Percentiles rank a stretch among this genome's conserved stretches.
Evolutionary conservation across 768 basidiomycete genomes (phyloP).

Genomic region (Podaxis pistillaris): DNA sequence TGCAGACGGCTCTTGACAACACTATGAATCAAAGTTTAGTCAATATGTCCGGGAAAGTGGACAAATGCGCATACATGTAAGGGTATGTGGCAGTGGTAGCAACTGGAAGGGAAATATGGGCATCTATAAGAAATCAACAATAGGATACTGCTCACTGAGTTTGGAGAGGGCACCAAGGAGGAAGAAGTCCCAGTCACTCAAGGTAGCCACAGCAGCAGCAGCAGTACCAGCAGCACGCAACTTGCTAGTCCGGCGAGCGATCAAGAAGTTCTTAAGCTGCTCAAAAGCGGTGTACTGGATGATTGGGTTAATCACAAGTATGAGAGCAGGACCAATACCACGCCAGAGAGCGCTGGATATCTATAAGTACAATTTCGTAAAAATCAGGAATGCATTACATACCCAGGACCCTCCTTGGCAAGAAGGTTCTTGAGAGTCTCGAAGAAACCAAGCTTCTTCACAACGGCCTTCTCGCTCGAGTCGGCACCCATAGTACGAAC

Average conservation of each 20-base stretch:
- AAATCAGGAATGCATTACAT: slow-evolving; percentile 9
- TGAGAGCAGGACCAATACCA: slow-evolving; percentile 90
- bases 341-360: slow-evolving; percentile 75
- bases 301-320: slow-evolving; percentile 93
- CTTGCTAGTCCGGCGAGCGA: slow-evolving; percentile 57
- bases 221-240: slow-evolving; percentile 44
- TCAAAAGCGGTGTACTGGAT: slow-evolving; percentile 95
- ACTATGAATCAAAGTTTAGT: slow-evolving; percentile 27
- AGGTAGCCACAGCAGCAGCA: slow-evolving; percentile 42
- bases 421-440: slow-evolving; percentile 71
- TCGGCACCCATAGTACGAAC: slow-evolving; percentile 52
- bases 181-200: slow-evolving; percentile 91
- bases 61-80: slow-evolving; percentile 38
- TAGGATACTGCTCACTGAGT: slow-evolving; percentile 50
- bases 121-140: not conserved
- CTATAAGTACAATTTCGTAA: slow-evolving; percentile 1
- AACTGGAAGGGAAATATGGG: slow-evolving; percentile 28
- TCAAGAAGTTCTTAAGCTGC: slow-evolving; percentile 84
- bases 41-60: not conserved
- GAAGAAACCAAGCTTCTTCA: slow-evolving; percentile 57
- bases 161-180: slow-evolving; percentile 93
- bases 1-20: slow-evolving; percentile 80
- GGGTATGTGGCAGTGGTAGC: slow-evolving; percentile 50
- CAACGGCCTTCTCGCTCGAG: slow-evolving; percentile 26
- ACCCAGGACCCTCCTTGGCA: slow-evolving; percentile 65